Base-by-base conservation (phyloP, 768 basidiomycete species). In the Pulveroboletus sp. region DNA sequence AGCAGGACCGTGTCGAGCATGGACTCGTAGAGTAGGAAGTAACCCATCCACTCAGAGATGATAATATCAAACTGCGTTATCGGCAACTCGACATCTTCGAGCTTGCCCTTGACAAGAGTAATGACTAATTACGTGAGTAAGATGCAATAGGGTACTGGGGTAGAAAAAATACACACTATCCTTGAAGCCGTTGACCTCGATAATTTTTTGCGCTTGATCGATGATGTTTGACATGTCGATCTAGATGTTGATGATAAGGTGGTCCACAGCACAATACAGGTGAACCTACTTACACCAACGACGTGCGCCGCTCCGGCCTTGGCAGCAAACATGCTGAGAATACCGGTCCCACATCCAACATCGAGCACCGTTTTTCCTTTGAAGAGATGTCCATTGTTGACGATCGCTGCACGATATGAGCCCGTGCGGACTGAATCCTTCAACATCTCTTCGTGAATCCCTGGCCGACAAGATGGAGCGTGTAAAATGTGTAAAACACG, bases 201-300 rank as follows among this genome's bases (percentile, higher is more conserved):
- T 84, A 56, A 99, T 99, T 71, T 92, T 95, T 75, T 86, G 82
- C 3, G 96, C 96, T 74, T 98, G 95, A 74, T 98, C 96, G 70
- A 98, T 90, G 72, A 99, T 99, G 74, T 99, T 99, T 50, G 93
- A 96, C 96, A 99, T 99, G 74, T 99, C 96, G 71, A 99, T 94
- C 91, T 94, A 41, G 39, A 38, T 51, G 40, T 43, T 41, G 20
- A 58, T 48, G 44, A 59, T 56, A 44, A 63, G 50, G n/a, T 40
- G 6, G 37, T 19, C 32, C 37, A 17, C 11, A 20, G 47, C 42
- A 40, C 24, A 50, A 40, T 19, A 39, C 57, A 19, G 26, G 42
- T 43, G 43, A 38, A 36, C 42, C 45, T 19, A 72, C 86, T 61
- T 60, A 93, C 90, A 49, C 93, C 94, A 56, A 95, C 92, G 59